Conservation (phyloP, 164 flowering plant species). For the Tetracentron sinense region DNA sequence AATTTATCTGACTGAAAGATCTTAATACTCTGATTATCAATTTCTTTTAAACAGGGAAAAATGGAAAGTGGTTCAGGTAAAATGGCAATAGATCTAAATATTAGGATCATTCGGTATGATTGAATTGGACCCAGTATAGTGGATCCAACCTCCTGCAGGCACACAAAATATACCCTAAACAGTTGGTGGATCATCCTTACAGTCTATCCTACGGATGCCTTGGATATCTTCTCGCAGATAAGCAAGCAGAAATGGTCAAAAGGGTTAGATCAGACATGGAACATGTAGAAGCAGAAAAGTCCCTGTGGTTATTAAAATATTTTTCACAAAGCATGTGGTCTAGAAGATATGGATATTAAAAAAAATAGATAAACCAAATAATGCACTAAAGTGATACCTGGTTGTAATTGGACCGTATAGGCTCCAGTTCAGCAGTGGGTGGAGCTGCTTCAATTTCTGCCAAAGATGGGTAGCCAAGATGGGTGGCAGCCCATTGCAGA, state of each 20-base stretch:
- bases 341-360: background rate
- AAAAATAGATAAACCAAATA: no score
- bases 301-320: background rate
- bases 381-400: conserved; percentile 45
- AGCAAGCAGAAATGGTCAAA: background rate
- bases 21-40: background rate
- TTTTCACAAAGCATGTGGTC: background rate
- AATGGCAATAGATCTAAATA: no score
- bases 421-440: conserved; percentile 95
- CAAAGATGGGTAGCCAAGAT: conserved; percentile 81
- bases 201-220: no score
- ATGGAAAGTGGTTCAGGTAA: no score
- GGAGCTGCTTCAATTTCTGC: conserved; percentile 96
- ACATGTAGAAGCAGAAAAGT: background rate
- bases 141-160: background rate
- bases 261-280: background rate
- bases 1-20: background rate
- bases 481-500: conserved; percentile 79
- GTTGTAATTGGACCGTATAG: conserved; percentile 78
- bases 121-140: background rate
- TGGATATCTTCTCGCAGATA: background rate
- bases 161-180: no score
- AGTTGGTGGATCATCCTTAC: no score
- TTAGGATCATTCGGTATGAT: no score
- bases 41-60: no score